phyloP scores from a whole-genome alignment of 192 early-diverging fungal species.

The Podila epicladia region DNA sequence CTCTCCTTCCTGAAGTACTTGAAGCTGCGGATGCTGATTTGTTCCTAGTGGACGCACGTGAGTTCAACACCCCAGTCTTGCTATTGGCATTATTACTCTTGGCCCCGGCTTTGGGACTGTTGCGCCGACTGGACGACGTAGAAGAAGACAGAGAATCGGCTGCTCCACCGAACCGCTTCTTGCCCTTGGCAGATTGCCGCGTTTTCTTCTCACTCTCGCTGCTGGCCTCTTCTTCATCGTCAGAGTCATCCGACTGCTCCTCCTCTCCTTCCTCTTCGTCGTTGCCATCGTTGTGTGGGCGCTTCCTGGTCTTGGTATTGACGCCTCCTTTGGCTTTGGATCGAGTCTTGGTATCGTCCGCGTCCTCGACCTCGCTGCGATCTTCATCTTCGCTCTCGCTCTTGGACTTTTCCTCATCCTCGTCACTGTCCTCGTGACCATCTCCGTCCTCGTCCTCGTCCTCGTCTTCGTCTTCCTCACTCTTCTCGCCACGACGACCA shows the following conservation, averaged over 20 bases:
- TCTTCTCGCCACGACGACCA: neutral
- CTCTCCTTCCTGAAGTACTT: neutral
- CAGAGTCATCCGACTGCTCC: constrained; percentile 5
- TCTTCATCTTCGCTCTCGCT: constrained; percentile 46
- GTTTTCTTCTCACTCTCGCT: neutral
- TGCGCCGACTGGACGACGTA: neutral
- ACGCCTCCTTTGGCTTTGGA: constrained; percentile 10
- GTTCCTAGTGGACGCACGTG: neutral
- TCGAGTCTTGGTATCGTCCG: constrained; percentile 7
- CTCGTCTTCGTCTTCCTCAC: constrained; percentile 9
- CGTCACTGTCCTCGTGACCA: constrained; percentile 10
- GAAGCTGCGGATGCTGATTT: neutral
- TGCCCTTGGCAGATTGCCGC: neutral
- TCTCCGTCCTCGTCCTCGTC: neutral
- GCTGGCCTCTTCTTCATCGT: constrained; percentile 6
- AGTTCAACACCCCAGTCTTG: neutral
- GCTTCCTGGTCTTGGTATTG: constrained; percentile 3
- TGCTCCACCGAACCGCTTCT: neutral
- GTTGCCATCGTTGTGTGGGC: neutral
- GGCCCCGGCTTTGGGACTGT: neutral
- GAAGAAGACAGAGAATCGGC: neutral
- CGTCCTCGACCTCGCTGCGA: constrained; percentile 12
- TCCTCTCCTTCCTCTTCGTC: constrained; percentile 4
- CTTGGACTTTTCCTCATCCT: constrained; percentile 39
- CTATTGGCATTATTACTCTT: neutral